Evolutionary conservation across 1,284 basidiomycete genomes (phyloP), one percentile per base, ranked within the genome.

Genomic region (Heterobasidion parviporum): DNA sequence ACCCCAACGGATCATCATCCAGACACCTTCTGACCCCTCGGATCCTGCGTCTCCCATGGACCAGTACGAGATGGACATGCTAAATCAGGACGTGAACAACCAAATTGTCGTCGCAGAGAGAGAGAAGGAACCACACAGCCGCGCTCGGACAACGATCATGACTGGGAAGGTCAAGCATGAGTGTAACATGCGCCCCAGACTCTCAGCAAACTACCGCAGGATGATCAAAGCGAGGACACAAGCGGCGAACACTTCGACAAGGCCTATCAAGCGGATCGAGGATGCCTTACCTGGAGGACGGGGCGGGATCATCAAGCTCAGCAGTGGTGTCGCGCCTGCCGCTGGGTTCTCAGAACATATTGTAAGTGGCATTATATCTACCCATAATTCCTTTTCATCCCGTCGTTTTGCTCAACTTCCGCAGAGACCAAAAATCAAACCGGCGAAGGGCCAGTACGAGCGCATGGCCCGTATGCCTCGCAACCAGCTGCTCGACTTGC

Each of bases 391-490:
- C 36, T 50, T 54, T 57, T 55, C 46, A 50, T 32, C 49, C 43
- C 8, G 45, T 33, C 8, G 44, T 52, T 51, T 33, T 33, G 18
- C 54, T 48, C 46, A 5, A 48, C 51, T 33, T 44, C 7, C 5
- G 33, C 64, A 88, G 85, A 77, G 77, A 74, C 72, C 79, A 20
- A 88, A 85, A 69, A 76, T 70, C 53, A 88, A 84, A 68, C 77
- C 72, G 18, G 70, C 74, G 16, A 89, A 89, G 63, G 86, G 84
- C 46, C 75, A 79, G 38, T 89, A 87, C 72, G 90, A 94, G 70
- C 90, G 92, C 63, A 90, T 92, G 79, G 89, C 92, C 12, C 86
- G 93, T 64, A 87, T 95, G 74, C 90, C 94, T 20, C 82, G 87
- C 57, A 89, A 93, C 73, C 91, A 96, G 66, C 81, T 98, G 8